These are phyloP conservation scores for Salvia hispanica DNA, from an alignment of 257 asterid species.

Conservation along the genomic window DNA sequence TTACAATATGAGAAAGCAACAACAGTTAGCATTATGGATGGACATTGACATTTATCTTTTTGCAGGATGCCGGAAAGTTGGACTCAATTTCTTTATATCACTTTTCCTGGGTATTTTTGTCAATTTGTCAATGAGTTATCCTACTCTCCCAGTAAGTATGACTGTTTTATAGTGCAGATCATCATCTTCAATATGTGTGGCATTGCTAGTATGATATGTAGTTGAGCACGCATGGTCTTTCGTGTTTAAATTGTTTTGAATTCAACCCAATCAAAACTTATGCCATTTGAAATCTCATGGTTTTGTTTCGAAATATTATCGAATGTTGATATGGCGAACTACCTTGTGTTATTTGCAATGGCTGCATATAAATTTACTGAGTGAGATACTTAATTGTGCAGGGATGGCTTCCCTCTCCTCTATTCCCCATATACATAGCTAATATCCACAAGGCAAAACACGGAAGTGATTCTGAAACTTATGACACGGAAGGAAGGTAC, in stretches of 20 bases:
- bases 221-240: too few species aligned
- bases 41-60: not conserved
- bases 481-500: conserved; percentile 80
- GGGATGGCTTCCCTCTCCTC: conserved; percentile 77
- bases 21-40: not conserved
- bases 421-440: conserved; percentile 60
- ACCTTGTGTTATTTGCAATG: not conserved
- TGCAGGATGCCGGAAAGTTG: conserved; percentile 57
- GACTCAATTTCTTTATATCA: conserved; percentile 61
- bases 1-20: not conserved
- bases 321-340: not conserved
- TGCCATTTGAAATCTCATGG: not conserved
- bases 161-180: not conserved
- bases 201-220: too few species aligned
- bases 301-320: not conserved
- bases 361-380: not conserved
- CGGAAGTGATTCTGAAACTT: conserved; percentile 78
- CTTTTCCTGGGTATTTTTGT: conserved; percentile 42
- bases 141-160: conserved; percentile 65
- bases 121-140: conserved; percentile 57
- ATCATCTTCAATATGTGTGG: too few species aligned
- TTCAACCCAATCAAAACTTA: too few species aligned
- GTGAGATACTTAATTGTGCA: conserved; percentile 24
- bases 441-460: conserved; percentile 78
- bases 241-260: too few species aligned